phyloP scores from a whole-genome alignment of 768 basidiomycete genomes.

The Boletus tomentosulus region DNA sequence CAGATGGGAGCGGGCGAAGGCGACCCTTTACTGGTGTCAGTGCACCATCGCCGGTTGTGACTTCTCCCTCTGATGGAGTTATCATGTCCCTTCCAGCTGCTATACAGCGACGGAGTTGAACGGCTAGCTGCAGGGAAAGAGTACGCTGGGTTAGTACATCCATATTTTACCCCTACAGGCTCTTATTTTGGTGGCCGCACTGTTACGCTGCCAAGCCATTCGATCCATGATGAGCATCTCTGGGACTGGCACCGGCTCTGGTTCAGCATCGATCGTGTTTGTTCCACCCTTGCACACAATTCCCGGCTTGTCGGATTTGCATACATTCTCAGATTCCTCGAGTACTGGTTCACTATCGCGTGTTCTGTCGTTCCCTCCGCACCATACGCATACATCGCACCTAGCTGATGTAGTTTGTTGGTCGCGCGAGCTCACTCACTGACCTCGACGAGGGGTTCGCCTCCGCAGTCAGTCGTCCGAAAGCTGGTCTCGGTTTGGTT shows the following conservation, averaged over 20 bases:
- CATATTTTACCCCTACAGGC: not conserved
- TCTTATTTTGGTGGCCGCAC: conserved; percentile 34
- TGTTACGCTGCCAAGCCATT: conserved; percentile 45
- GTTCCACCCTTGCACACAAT: conserved; percentile 71
- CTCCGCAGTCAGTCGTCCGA: conserved; percentile 39
- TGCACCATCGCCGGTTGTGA: conserved; percentile 34
- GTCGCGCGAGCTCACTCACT: conserved; percentile 70
- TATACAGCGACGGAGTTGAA: conserved; percentile 88
- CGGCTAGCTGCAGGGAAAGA: conserved; percentile 81
- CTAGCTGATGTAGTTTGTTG: conserved; percentile 55
- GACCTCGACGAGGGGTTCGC: conserved; percentile 66
- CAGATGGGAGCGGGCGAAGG: too few relatives aligned
- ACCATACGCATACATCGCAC: conserved; percentile 69
- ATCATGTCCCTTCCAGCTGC: conserved; percentile 85
- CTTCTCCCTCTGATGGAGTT: conserved; percentile 57
- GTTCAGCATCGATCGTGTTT: conserved; percentile 69
- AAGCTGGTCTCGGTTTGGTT: conserved; percentile 43
- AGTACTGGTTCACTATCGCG: conserved; percentile 39
- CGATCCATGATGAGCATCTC: conserved; percentile 43
- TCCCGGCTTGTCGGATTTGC: conserved; percentile 66
- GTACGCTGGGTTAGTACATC: conserved; percentile 87
- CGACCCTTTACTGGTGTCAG: too few relatives aligned
- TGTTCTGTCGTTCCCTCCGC: conserved; percentile 48
- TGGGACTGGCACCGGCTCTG: conserved; percentile 33
- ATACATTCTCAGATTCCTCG: conserved; percentile 41